These are phyloP conservation scores for Cystobasidium pallidum DNA, from an alignment of 1,284 basidiomycete genomes.

Conservation along the genomic window DNA sequence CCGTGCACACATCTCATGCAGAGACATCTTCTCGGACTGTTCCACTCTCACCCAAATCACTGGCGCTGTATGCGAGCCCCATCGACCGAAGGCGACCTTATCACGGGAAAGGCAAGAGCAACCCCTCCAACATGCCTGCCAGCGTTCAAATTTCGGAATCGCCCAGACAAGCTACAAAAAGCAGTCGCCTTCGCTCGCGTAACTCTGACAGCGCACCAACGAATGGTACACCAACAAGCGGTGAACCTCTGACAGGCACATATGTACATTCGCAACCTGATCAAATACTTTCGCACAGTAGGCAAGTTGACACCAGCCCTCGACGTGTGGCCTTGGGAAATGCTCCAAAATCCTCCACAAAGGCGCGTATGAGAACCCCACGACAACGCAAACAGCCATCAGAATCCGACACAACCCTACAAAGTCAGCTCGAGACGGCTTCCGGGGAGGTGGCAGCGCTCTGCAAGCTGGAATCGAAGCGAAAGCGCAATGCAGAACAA, in stretches of 20 bases:
- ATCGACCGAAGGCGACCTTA: background rate
- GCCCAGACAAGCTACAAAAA: background rate
- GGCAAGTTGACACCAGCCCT: no score
- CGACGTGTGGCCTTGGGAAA: background rate
- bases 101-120: background rate
- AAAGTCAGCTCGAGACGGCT: background rate
- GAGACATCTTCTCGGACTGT: no score
- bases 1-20: no score
- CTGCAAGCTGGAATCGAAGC: constrained; percentile 8
- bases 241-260: no score
- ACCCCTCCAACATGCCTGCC: background rate
- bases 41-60: no score
- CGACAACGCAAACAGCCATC: no score
- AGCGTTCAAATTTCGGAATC: background rate
- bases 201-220: background rate
- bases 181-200: background rate
- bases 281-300: no score
- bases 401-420: no score
- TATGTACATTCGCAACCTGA: no score
- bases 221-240: no score
- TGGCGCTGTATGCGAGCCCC: no score
- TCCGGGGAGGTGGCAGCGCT: background rate
- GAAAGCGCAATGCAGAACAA: constrained; percentile 25
- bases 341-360: background rate
- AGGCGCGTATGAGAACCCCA: no score